A percentile compares a stretch with the other conserved stretches of the same genome.
These are phyloP conservation scores for Xylariaceae sp. DNA, from an alignment of 2,329 filamentous ascomycete genomes.

Conservation along the genomic window DNA sequence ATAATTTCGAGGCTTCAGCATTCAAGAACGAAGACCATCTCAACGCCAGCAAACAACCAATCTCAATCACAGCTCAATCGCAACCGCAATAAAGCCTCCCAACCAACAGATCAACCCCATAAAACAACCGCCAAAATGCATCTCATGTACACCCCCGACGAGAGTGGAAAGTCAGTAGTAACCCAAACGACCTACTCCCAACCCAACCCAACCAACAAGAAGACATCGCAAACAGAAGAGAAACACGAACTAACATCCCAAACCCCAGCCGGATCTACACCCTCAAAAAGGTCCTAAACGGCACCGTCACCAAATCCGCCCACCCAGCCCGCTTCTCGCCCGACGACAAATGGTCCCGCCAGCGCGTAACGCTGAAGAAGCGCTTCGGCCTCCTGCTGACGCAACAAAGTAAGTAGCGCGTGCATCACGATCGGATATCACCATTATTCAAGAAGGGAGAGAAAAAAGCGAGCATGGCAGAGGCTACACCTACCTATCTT, in stretches of 20 bases:
- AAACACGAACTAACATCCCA: not conserved
- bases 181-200: not conserved
- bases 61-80: not conserved
- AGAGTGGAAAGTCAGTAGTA: constrained; percentile 58
- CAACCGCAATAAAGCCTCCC: not conserved
- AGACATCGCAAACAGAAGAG: not conserved
- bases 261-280: constrained; percentile 70
- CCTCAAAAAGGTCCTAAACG: constrained; percentile 80
- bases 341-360: constrained; percentile 97
- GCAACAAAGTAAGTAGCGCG: constrained; percentile 56
- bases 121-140: constrained; percentile 43
- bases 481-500: no score
- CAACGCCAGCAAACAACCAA: not conserved
- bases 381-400: constrained; percentile 84
- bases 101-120: not conserved
- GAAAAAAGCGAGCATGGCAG: no score
- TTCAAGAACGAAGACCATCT: not conserved
- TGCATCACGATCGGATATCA: no score
- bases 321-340: constrained; percentile 96
- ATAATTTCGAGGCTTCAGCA: not conserved
- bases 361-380: constrained; percentile 92
- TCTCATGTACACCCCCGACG: constrained; percentile 77
- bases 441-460: no score
- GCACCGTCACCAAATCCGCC: constrained; percentile 89
- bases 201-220: not conserved